Evolutionary conservation across 331 rosid species (phyloP), one percentile per base, ranked within the genome.

Genomic region (Stylosanthes scabra): DNA sequence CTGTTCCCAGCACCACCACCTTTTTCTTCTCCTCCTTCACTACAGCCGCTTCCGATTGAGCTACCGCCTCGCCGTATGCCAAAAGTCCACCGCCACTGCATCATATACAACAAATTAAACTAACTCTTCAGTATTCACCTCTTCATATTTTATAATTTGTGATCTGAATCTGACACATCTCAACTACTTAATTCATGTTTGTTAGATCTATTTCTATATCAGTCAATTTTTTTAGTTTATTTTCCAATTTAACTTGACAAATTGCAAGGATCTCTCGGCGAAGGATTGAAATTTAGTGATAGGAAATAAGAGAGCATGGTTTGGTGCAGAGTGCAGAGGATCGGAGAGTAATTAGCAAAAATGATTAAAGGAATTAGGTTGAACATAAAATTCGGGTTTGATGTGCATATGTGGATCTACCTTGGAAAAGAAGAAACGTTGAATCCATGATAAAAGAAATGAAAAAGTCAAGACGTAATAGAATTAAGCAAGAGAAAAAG

Each of bases 1-100:
- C 98, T 37, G 97, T 93, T 73, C 98, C 98, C 64, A 93, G 91
- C 45, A 93, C 89, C 65, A 93, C 86, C 76, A 93, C 96, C 78
- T 88, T 93, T 79, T 92, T 86, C 81, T 88, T 93, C 78, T 81
- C 85, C 8, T 88, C 91, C 78, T 81, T 84, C 9, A 58, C 44
- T 11, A 65, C 89, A 45, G 37, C 86, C 13, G 58, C 82, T 71
- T 75, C 92, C 40, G 86, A 80, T 13, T 85, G 52, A 40, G 86
- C 71, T 47, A 65, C 81, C n/a, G 86, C 92, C 49, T 93, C 97
- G 0, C 93, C 91, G 68, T 88, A 93, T 9, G 98, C 98, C 84
- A 89, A 71, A 74, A 89, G 80, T 1, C 97, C 88, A 2, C 98
- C 96, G 3, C 98, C 96, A 81, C 98, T 93, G 77, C 84, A 79